Conservation (phyloP, 495 filamentous ascomycete species). For the Neurospora sp. region DNA sequence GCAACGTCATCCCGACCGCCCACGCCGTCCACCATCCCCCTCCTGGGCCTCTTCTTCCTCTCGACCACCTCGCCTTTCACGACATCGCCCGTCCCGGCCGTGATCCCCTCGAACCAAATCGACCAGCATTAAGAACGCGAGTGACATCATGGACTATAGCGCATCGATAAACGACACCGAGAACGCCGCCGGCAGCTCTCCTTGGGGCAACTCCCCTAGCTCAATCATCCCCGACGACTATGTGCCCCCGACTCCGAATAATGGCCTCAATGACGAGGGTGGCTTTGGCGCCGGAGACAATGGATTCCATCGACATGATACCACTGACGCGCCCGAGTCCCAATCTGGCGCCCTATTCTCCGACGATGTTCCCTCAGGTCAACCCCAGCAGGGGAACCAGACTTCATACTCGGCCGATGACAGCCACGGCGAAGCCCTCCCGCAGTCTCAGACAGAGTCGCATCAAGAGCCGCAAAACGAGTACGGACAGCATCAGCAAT, state of each 20-base stretch:
- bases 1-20: neutral
- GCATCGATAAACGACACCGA: conserved; percentile 65
- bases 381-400: conserved; percentile 6
- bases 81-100: neutral
- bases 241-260: conserved; percentile 20
- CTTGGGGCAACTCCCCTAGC: conserved; percentile 61
- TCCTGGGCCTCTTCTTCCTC: conserved; percentile 1
- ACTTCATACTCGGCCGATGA: neutral
- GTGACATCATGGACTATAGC: conserved; percentile 69
- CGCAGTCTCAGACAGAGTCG: conserved; percentile 10
- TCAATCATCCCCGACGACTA: conserved; percentile 26
- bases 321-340: conserved; percentile 15
- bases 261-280: conserved; percentile 30
- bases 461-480: conserved; percentile 13
- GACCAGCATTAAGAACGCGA: neutral
- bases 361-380: neutral
- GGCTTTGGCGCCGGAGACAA: conserved; percentile 24
- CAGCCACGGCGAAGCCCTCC: conserved; percentile 12
- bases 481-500: conserved; percentile 18
- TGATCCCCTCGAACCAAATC: neutral
- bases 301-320: conserved; percentile 28
- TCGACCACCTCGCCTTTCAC: neutral
- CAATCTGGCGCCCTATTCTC: conserved; percentile 10
- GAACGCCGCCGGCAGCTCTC: conserved; percentile 56
- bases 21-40: neutral